Base-by-base conservation (phyloP, 2,329 filamentous ascomycete genomes). In the Scedosporium minutisporum region DNA sequence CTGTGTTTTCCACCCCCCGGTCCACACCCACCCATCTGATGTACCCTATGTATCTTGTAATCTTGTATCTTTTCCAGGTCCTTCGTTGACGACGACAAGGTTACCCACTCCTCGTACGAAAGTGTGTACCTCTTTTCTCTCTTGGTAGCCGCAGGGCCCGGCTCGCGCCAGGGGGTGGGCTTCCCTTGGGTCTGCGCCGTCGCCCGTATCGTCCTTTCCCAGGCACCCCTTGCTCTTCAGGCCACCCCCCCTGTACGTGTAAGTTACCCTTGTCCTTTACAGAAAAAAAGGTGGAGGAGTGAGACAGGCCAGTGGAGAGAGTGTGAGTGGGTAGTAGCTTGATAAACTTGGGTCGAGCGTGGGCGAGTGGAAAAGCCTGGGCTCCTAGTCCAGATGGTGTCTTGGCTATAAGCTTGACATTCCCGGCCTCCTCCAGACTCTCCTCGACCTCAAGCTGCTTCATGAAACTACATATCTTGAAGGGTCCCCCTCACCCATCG, bases 391-490 rank as follows among this genome's bases (percentile, higher is more conserved):
- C 16, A 38, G 16, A 18, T 57, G n/a, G 14, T 57, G 25, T 58
- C 55, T 63, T 58, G 51, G 27, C 27, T 58, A 41, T 58, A 42
- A 58, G 38, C 38, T 58, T 38, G 57, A 41, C 57, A 42, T 58
- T 58, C 29, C 57, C 38, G n/a, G 27, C 23, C 14, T 33, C 57
- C 57, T 58, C 57, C 12, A 18, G 27, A 18, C n/a, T 41, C 6
- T 38, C 38, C 57, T 53, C 48, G 18, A 23, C 51, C 21, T 55
- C 51, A 18, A 55, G 51, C 51, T 23, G 51, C 21, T 55, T 55
- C 51, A 55, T 53, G 18, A 21, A 53, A 18, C 18, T 62, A 58
- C 53, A 58, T 62, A 62, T 62, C 61, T 58, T 58, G 53, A 57
- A 62, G 55, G 61, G 53, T 38, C 23, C 53, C 61, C 59, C 61